phyloP scores from a whole-genome alignment of 2,329 filamentous ascomycete species.

The Diaporthe humulicola region DNA sequence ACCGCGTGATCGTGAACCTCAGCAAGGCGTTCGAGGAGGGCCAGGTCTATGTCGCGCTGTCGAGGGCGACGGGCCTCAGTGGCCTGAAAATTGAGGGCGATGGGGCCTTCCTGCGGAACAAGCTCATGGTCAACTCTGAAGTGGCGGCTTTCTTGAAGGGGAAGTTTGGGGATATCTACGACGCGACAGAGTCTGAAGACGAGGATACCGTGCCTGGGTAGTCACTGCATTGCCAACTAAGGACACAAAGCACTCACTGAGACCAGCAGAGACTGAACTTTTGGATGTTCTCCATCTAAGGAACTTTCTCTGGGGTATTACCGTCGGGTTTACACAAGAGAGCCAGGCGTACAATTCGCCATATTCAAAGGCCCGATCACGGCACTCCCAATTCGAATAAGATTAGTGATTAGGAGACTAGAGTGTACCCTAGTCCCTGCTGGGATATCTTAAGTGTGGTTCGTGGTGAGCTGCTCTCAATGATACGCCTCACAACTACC shows the following conservation, averaged over 20 bases:
- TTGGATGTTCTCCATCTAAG: neutral
- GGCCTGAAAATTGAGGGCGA: slow-evolving; percentile 59
- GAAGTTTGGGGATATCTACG: slow-evolving; percentile 48
- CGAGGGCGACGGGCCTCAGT: slow-evolving; percentile 63
- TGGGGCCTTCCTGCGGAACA: slow-evolving; percentile 45
- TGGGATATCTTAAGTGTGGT: neutral
- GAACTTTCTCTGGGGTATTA: neutral
- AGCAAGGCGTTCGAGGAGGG: slow-evolving; percentile 65
- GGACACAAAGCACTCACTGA: neutral
- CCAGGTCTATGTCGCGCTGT: slow-evolving; percentile 74
- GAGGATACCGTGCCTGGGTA: neutral
- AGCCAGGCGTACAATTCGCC: no score
- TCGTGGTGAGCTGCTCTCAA: neutral
- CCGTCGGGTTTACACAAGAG: neutral
- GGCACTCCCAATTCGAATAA: neutral
- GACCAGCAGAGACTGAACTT: no score
- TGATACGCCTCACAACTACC: neutral
- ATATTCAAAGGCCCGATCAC: neutral
- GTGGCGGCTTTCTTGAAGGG: slow-evolving; percentile 52
- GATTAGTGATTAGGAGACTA: neutral
- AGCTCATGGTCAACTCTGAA: slow-evolving; percentile 49
- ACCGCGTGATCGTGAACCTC: slow-evolving; percentile 69
- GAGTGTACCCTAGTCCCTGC: neutral
- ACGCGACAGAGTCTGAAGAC: neutral
- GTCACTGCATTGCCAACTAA: neutral